Percentiles rank a stretch among this genome's conserved stretches.
These are phyloP conservation scores for Trichocladium uniseriatum DNA, from an alignment of 495 filamentous ascomycete genomes.

Conservation along the genomic window DNA sequence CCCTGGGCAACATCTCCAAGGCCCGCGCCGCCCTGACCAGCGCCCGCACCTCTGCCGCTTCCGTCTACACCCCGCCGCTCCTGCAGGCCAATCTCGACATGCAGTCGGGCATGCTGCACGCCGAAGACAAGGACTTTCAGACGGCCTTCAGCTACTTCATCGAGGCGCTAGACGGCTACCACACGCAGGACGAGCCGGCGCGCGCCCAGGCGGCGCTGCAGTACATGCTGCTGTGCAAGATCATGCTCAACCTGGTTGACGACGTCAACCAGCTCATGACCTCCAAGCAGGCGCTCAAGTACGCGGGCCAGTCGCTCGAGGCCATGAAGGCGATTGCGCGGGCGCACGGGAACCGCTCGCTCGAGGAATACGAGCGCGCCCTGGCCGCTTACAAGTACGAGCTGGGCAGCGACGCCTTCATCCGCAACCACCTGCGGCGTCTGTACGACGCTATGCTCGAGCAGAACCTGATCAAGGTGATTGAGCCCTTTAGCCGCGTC, in stretches of 20 bases:
- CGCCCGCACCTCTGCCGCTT: conserved; percentile 86
- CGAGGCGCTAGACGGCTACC: conserved; percentile 94
- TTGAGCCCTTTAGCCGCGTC: conserved; percentile 93
- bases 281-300: conserved; percentile 91
- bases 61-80: conserved; percentile 91
- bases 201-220: conserved; percentile 88
- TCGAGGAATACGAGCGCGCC: conserved; percentile 94
- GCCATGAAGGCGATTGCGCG: conserved; percentile 98
- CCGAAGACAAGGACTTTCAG: conserved; percentile 97
- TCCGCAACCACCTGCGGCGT: conserved; percentile 85
- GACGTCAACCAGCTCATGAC: conserved; percentile 89
- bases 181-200: conserved; percentile 74
- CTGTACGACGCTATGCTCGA: conserved; percentile 98
- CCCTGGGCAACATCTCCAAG: conserved; percentile 92
- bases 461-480: conserved; percentile 98
- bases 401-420: conserved; percentile 85
- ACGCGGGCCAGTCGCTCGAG: conserved; percentile 87
- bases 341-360: conserved; percentile 84
- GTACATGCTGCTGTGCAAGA: conserved; percentile 99
- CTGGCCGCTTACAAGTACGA: conserved; percentile 82
- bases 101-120: conserved; percentile 97
- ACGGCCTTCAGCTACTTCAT: conserved; percentile 98
- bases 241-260: conserved; percentile 95
- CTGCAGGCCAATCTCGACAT: conserved; percentile 95
- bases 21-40: conserved; percentile 90